These are phyloP conservation scores for Fusarium equiseti DNA, from an alignment of 2,329 filamentous ascomycete genomes.

Conservation along the genomic window DNA sequence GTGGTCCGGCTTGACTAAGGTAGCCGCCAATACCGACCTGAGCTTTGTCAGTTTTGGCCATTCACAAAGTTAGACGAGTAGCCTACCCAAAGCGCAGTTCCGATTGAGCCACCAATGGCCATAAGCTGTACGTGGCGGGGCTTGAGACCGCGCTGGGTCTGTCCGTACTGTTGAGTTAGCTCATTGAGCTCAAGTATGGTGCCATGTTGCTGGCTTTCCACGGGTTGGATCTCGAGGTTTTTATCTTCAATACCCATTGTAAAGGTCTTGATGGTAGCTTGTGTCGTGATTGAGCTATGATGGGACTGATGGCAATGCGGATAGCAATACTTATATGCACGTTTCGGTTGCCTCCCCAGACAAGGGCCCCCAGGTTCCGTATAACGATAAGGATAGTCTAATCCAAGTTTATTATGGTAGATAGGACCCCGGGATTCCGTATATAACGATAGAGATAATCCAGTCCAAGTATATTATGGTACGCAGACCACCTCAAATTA, in stretches of 20 bases:
- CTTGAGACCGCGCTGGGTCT: constrained; percentile 50
- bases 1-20: constrained; percentile 57
- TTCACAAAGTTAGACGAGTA: background rate
- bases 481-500: background rate
- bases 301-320: background rate
- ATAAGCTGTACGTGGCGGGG: constrained; percentile 62
- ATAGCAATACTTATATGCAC: background rate
- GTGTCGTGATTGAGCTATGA: background rate
- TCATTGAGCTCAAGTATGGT: background rate
- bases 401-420: background rate
- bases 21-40: constrained; percentile 57
- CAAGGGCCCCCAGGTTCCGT: background rate
- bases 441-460: too few relatives aligned
- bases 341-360: background rate
- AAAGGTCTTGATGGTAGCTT: background rate
- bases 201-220: background rate
- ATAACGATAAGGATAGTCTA: background rate
- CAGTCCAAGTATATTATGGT: too few relatives aligned
- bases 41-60: background rate
- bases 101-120: constrained; percentile 61
- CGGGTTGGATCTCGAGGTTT: background rate
- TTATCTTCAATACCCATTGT: background rate
- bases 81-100: constrained; percentile 56
- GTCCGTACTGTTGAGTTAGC: constrained; percentile 43
- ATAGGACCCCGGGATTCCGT: background rate